Evolutionary conservation across 768 basidiomycete species (phyloP).

Genomic region (Neoboletus magnificus): DNA sequence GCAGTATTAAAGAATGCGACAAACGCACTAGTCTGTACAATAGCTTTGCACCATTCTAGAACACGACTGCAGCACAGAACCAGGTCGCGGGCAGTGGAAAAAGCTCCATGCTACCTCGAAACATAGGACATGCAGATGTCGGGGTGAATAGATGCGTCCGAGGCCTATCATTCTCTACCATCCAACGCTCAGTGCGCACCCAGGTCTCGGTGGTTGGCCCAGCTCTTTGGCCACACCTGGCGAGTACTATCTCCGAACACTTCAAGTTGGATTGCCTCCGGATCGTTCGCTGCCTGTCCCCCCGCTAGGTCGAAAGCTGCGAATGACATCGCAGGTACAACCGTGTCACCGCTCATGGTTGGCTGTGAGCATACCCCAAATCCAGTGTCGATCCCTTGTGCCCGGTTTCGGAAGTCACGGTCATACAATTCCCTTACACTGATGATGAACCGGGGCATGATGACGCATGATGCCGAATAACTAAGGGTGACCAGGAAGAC

Average conservation of each 20-base stretch:
- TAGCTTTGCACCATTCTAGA: not conserved
- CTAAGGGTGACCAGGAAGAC: not conserved
- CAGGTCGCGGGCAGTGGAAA: not conserved
- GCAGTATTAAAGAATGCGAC: too few relatives aligned
- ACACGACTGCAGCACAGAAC: not conserved
- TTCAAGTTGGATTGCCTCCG: not conserved
- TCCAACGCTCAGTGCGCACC: not conserved
- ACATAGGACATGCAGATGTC: not conserved
- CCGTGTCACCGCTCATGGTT: not conserved
- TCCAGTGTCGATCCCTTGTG: constrained; percentile 8
- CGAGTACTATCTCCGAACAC: not conserved
- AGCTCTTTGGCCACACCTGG: not conserved
- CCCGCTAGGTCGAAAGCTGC: not conserved
- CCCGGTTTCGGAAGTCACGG: not conserved
- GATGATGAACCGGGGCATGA: constrained; percentile 17
- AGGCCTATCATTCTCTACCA: too few relatives aligned
- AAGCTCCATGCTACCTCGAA: too few relatives aligned
- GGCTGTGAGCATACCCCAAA: not conserved
- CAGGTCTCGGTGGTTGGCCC: too few relatives aligned
- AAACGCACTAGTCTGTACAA: too few relatives aligned
- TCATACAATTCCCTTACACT: constrained; percentile 8
- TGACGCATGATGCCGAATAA: not conserved
- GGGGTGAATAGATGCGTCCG: too few relatives aligned
- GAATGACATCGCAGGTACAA: not conserved
- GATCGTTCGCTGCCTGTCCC: not conserved